Percentiles rank a stretch among this genome's conserved stretches.
Conservation (phyloP, 805 yeast species). For the Jamesozyma lodderae region DNA sequence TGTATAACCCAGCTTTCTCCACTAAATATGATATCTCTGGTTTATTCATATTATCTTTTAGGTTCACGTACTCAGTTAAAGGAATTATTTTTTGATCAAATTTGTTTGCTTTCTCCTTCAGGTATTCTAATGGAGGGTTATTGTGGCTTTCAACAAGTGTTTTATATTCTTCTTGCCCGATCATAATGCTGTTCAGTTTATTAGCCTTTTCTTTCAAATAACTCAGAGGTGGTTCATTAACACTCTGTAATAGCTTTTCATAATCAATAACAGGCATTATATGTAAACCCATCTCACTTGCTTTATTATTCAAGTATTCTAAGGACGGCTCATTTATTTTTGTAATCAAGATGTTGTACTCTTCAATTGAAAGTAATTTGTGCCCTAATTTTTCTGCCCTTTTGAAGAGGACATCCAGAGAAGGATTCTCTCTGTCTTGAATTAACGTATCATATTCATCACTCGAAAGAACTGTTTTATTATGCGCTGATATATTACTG, state of each 20-base stretch:
- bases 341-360: conserved; percentile 7
- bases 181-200: background rate
- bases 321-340: conserved; percentile 8
- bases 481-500: conserved; percentile 9
- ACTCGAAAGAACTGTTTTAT: conserved; percentile 5
- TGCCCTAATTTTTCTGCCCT: conserved; percentile 13
- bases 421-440: background rate
- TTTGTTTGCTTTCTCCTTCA: background rate
- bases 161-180: background rate
- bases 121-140: conserved; percentile 1
- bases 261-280: background rate
- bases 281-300: background rate
- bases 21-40: background rate
- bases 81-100: background rate
- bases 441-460: background rate
- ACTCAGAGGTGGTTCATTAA: background rate
- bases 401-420: background rate
- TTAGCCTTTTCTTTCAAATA: background rate
- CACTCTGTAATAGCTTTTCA: background rate
- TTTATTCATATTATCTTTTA: no score
- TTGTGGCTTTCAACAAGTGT: background rate
- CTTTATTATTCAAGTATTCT: conserved; percentile 9
- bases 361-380: conserved; percentile 14
- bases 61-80: background rate
- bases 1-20: background rate